Conservation (phyloP, 2,329 filamentous ascomycete genomes). For the Trichoderma koningiopsis region DNA sequence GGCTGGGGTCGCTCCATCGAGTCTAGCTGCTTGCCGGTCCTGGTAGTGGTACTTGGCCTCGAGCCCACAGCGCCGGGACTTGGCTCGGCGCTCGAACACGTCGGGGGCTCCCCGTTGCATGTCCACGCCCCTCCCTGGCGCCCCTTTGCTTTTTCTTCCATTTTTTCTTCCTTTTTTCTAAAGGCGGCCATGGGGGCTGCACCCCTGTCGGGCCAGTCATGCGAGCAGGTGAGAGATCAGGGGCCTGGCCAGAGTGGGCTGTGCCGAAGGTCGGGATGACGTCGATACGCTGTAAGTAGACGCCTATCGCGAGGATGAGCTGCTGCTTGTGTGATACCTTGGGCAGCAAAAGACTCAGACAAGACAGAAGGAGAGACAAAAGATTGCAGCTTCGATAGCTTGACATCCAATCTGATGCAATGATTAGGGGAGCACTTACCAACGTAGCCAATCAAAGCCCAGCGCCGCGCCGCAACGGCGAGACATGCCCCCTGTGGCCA, state of each 20-base stretch:
- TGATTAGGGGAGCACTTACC: background rate
- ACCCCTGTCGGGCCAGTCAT: constrained; percentile 20
- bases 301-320: background rate
- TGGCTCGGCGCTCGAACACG: constrained; percentile 24
- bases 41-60: background rate
- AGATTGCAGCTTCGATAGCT: background rate
- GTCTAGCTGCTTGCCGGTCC: background rate
- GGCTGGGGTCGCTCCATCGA: constrained; percentile 20
- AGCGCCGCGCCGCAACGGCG: constrained; percentile 11
- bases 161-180: constrained; percentile 25
- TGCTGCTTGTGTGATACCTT: background rate
- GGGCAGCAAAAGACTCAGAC: background rate
- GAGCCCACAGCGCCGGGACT: constrained; percentile 21
- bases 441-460: background rate
- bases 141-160: constrained; percentile 16
- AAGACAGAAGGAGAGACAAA: background rate
- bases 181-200: constrained; percentile 14
- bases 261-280: constrained; percentile 24
- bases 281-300: constrained; percentile 13
- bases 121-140: background rate
- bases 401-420: background rate
- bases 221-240: constrained; percentile 22
- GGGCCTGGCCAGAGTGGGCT: constrained; percentile 7
- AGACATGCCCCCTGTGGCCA: constrained; percentile 16
- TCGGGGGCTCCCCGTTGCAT: constrained; percentile 18